These are phyloP conservation scores for Oryza glaberrima DNA, from an alignment of 176 grass and related monocot genomes.

Conservation along the genomic window DNA sequence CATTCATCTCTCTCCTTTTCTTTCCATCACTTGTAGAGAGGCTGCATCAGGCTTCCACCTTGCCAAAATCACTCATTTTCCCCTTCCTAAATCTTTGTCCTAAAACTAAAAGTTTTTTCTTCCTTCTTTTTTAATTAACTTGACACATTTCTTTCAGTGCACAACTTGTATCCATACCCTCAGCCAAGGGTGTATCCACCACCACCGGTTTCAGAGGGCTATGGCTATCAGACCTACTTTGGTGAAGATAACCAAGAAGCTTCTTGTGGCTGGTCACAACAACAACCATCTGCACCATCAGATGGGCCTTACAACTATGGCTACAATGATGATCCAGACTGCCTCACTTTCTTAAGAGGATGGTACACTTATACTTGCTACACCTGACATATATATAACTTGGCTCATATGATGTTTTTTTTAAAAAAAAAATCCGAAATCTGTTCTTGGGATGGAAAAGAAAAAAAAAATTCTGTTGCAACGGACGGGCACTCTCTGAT, in stretches of 20 bases:
- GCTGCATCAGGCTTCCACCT: background rate
- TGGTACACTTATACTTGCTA: conserved; percentile 15
- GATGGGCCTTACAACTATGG: conserved; percentile 18
- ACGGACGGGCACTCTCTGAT: too few relatives aligned
- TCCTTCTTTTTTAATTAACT: background rate
- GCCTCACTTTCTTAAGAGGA: conserved; percentile 58
- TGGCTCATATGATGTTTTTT: background rate
- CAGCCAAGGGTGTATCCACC: background rate
- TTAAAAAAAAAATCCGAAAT: too few relatives aligned
- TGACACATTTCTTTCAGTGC: background rate
- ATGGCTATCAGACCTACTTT: background rate
- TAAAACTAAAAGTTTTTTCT: background rate
- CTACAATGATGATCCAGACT: conserved; percentile 41
- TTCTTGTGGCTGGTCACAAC: background rate
- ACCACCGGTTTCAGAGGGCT: background rate
- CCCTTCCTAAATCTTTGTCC: background rate
- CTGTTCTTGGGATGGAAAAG: too few relatives aligned
- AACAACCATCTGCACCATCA: background rate
- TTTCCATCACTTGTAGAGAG: background rate
- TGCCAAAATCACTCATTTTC: background rate
- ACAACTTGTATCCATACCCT: background rate
- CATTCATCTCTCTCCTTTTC: background rate
- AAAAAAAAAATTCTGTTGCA: too few relatives aligned
- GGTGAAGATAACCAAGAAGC: background rate
- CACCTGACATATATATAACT: background rate